Percentiles rank a stretch among this genome's conserved stretches.
phyloP scores from a whole-genome alignment of 208 protist genomes.

The Trypanosoma avium region DNA sequence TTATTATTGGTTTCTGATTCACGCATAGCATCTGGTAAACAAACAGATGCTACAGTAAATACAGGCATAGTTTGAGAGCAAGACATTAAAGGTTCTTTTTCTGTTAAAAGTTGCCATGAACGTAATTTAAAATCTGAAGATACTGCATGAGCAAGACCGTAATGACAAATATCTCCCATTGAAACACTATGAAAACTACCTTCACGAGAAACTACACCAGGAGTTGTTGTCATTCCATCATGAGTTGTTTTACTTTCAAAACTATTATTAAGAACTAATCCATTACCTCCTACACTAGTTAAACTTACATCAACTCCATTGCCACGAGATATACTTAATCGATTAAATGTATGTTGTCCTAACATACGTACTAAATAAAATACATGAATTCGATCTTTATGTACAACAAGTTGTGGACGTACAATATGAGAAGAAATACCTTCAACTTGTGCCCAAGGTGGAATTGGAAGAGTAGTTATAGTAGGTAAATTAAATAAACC shows the following conservation, averaged over 20 bases:
- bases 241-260: background rate
- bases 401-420: constrained; percentile 34
- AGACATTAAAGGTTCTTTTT: constrained; percentile 30
- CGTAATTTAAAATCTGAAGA: constrained; percentile 21
- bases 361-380: constrained; percentile 46
- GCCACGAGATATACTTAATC: background rate
- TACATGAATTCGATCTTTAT: constrained; percentile 38
- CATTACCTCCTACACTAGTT: background rate
- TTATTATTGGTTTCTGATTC: background rate
- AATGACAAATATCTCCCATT: constrained; percentile 15
- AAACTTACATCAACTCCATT: background rate
- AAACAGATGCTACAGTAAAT: constrained; percentile 29
- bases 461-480: constrained; percentile 38
- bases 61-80: constrained; percentile 18
- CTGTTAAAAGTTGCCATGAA: constrained; percentile 33
- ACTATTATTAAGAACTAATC: background rate
- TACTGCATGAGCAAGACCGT: constrained; percentile 42
- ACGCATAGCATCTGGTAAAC: background rate
- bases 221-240: background rate
- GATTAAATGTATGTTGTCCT: background rate
- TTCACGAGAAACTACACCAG: background rate
- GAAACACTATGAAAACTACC: background rate
- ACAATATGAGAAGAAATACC: constrained; percentile 30
- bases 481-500: constrained; percentile 30
- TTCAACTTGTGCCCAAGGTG: constrained; percentile 40